phyloP scores from a whole-genome alignment of 1,139 yeast genomes.

The Hyphopichia burtonii region DNA sequence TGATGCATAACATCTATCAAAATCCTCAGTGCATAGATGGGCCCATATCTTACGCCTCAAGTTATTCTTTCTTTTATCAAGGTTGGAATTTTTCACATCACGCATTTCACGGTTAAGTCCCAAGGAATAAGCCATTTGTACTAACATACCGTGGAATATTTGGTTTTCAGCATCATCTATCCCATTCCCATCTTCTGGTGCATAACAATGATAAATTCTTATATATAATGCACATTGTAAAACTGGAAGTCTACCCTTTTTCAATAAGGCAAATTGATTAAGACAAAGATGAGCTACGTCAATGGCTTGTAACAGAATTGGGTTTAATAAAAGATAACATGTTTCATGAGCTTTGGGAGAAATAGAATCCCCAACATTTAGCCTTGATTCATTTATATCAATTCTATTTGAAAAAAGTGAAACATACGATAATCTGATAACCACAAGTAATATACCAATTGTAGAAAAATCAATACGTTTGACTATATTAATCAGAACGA shows the following conservation, averaged over 20 bases:
- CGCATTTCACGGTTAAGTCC: constrained; percentile 49
- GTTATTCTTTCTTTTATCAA: constrained; percentile 15
- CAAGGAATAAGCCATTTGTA: constrained; percentile 43
- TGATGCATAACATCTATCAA: constrained; percentile 23
- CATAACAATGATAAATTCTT: constrained; percentile 37
- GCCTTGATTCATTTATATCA: constrained; percentile 25
- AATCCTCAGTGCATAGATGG: constrained; percentile 22
- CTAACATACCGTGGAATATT: constrained; percentile 34
- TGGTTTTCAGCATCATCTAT: constrained; percentile 46
- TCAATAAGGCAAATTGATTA: constrained; percentile 47
- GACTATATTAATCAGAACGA: constrained; percentile 21
- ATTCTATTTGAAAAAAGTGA: constrained; percentile 34
- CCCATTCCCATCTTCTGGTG: constrained; percentile 55
- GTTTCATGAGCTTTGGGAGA: constrained; percentile 29
- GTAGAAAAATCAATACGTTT: constrained; percentile 33
- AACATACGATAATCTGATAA: constrained; percentile 30
- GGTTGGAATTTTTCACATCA: constrained; percentile 6
- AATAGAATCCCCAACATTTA: constrained; percentile 22
- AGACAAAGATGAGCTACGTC: constrained; percentile 54
- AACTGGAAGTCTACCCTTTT: constrained; percentile 48
- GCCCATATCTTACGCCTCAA: constrained; percentile 26
- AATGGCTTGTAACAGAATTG: constrained; percentile 45
- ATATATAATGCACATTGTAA: constrained; percentile 46
- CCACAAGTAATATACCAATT: constrained; percentile 29
- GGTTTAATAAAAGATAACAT: constrained; percentile 44